These are phyloP conservation scores for Pezicula carpinea DNA, from an alignment of 2,329 filamentous ascomycete genomes.

Conservation along the genomic window DNA sequence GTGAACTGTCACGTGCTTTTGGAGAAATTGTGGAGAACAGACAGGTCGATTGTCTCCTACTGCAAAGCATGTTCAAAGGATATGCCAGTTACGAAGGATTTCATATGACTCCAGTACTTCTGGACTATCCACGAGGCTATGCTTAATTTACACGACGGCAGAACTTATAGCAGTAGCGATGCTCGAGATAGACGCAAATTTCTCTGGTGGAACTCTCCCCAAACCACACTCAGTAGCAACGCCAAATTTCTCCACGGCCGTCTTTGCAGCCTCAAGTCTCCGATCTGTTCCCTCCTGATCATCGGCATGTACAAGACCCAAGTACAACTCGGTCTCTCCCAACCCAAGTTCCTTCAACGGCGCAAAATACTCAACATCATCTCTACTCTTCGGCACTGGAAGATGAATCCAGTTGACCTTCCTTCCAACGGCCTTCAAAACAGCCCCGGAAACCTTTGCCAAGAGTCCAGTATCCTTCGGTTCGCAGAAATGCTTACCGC, in stretches of 20 bases:
- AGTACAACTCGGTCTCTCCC: slow-evolving; percentile 31
- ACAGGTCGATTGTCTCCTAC: no score
- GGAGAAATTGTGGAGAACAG: no score
- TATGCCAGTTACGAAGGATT: no score
- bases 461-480: slow-evolving; percentile 28
- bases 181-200: slow-evolving; percentile 10
- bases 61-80: no score
- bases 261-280: slow-evolving; percentile 32
- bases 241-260: slow-evolving; percentile 30
- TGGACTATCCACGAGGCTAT: no score
- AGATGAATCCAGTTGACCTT: slow-evolving; percentile 37
- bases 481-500: slow-evolving; percentile 38
- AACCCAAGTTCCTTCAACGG: slow-evolving; percentile 32
- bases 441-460: slow-evolving; percentile 33
- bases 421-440: slow-evolving; percentile 24
- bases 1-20: no score
- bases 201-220: slow-evolving; percentile 22
- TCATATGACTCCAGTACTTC: no score
- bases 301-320: slow-evolving; percentile 36
- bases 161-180: not conserved
- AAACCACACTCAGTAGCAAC: slow-evolving; percentile 38
- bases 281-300: slow-evolving; percentile 34
- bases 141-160: no score
- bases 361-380: slow-evolving; percentile 33
- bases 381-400: slow-evolving; percentile 36